Percentiles rank a stretch among this genome's conserved stretches.
phyloP scores from a whole-genome alignment of 2,329 filamentous ascomycete species.

The Trichoderma koningiopsis region DNA sequence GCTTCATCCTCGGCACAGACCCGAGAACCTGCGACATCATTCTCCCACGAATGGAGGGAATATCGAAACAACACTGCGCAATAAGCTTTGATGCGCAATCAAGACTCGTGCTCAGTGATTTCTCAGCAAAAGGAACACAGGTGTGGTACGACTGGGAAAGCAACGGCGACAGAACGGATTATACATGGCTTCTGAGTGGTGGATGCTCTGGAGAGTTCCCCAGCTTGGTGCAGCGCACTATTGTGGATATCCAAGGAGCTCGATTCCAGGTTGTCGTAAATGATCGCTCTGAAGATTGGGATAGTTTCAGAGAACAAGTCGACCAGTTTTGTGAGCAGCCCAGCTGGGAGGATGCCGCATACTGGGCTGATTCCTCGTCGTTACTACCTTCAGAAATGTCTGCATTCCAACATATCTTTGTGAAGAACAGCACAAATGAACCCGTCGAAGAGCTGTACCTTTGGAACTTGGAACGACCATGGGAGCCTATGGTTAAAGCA shows the following conservation, averaged over 20 bases:
- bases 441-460: slow-evolving; percentile 43
- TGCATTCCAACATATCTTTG: slow-evolving; percentile 42
- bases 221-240: slow-evolving; percentile 38
- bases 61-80: slow-evolving; percentile 43
- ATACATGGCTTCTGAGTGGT: slow-evolving; percentile 42
- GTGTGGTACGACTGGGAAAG: slow-evolving; percentile 48
- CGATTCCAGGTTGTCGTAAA: slow-evolving; percentile 45
- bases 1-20: slow-evolving; percentile 45
- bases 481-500: slow-evolving; percentile 49
- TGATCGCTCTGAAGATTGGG: slow-evolving; percentile 39
- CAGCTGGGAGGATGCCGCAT: slow-evolving; percentile 32
- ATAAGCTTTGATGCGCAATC: slow-evolving; percentile 44
- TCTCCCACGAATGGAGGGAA: slow-evolving; percentile 39
- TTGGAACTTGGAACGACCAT: slow-evolving; percentile 45
- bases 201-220: slow-evolving; percentile 41
- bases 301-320: slow-evolving; percentile 39
- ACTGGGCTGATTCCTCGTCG: slow-evolving; percentile 36
- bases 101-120: slow-evolving; percentile 44
- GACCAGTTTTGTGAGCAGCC: slow-evolving; percentile 39
- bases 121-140: slow-evolving; percentile 42
- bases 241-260: slow-evolving; percentile 44
- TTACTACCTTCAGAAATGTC: slow-evolving; percentile 24
- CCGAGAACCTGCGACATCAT: slow-evolving; percentile 42
- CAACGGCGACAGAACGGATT: slow-evolving; percentile 41
- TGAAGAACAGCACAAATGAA: slow-evolving; percentile 40